phyloP scores from a whole-genome alignment of 208 protist genomes.

The Herpetomonas tarakana region DNA sequence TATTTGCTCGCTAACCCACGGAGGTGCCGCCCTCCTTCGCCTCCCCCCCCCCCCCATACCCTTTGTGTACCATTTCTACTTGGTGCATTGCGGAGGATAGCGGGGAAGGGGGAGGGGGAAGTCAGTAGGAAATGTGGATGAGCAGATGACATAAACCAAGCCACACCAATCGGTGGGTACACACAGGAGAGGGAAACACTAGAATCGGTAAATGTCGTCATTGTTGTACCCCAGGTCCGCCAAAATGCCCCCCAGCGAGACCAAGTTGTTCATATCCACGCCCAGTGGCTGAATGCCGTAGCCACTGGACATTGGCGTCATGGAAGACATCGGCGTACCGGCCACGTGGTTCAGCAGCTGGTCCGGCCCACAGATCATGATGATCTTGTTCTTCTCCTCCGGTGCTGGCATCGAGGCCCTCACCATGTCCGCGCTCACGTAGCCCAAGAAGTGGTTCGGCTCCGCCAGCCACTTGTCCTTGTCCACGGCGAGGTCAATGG shows the following conservation, averaged over 20 bases:
- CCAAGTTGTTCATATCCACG: slow-evolving; percentile 84
- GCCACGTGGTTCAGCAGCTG: slow-evolving; percentile 80
- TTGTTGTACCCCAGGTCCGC: slow-evolving; percentile 81
- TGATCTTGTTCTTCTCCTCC: slow-evolving; percentile 72
- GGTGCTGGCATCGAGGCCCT: slow-evolving; percentile 72
- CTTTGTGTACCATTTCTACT: too few species aligned
- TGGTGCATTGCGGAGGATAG: too few species aligned
- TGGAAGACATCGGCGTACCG: slow-evolving; percentile 70
- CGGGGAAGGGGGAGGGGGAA: too few species aligned
- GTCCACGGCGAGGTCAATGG: slow-evolving; percentile 78
- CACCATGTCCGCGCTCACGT: slow-evolving; percentile 79
- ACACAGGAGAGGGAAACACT: slow-evolving; percentile 5
- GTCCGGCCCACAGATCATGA: slow-evolving; percentile 90
- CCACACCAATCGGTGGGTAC: too few species aligned
- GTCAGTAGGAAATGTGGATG: not conserved
- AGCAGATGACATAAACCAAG: not conserved
- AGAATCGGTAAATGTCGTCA: slow-evolving; percentile 88
- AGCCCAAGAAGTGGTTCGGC: slow-evolving; percentile 66
- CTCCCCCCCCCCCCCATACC: too few species aligned
- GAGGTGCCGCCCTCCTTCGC: too few species aligned
- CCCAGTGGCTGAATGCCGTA: slow-evolving; percentile 78
- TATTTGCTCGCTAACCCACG: too few species aligned
- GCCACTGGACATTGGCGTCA: slow-evolving; percentile 74
- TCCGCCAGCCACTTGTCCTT: slow-evolving; percentile 65
- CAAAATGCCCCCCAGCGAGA: slow-evolving; percentile 70